phyloP scores from a whole-genome alignment of 2,329 filamentous ascomycete genomes.

The Cytospora leucostoma region DNA sequence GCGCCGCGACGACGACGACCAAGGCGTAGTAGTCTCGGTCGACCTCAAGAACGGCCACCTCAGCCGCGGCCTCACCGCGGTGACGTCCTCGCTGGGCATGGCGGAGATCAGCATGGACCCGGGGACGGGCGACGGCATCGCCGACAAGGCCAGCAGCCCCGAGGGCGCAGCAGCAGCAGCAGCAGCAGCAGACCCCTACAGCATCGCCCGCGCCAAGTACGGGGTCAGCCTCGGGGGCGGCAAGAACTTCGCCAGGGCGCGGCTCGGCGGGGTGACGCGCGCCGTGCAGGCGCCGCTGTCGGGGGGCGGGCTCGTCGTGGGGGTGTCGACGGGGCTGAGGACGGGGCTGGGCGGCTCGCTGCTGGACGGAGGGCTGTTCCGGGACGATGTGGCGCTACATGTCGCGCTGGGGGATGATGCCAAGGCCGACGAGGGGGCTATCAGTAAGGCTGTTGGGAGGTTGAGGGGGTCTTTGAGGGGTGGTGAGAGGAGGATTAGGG shows the following conservation, averaged over 20 bases:
- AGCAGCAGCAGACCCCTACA: conserved; percentile 34
- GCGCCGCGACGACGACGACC: no score
- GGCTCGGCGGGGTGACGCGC: conserved; percentile 46
- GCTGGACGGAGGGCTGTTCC: conserved; percentile 45
- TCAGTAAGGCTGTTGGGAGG: conserved; percentile 35
- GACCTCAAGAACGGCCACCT: conserved; percentile 49
- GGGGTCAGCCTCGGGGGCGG: conserved; percentile 43
- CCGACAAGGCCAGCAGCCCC: conserved; percentile 32
- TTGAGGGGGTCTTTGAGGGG: conserved; percentile 41
- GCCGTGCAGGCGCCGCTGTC: conserved; percentile 43
- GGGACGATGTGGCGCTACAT: conserved; percentile 47
- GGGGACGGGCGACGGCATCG: conserved; percentile 49
- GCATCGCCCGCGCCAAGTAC: conserved; percentile 43
- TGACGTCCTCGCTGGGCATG: conserved; percentile 51
- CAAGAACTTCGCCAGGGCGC: conserved; percentile 41
- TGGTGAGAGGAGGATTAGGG: conserved; percentile 36
- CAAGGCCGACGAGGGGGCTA: conserved; percentile 33
- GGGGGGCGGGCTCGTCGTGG: conserved; percentile 38
- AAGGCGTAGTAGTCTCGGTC: conserved; percentile 38
- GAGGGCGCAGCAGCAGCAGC: conserved; percentile 30
- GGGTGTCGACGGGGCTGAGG: conserved; percentile 46
- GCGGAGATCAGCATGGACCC: conserved; percentile 49
- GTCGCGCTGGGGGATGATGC: conserved; percentile 41
- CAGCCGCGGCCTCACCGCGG: conserved; percentile 51
- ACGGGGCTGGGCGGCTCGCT: conserved; percentile 41